Evolutionary conservation across 202 grass and related monocot genomes (phyloP).

Genomic region (Panicum hallii): DNA sequence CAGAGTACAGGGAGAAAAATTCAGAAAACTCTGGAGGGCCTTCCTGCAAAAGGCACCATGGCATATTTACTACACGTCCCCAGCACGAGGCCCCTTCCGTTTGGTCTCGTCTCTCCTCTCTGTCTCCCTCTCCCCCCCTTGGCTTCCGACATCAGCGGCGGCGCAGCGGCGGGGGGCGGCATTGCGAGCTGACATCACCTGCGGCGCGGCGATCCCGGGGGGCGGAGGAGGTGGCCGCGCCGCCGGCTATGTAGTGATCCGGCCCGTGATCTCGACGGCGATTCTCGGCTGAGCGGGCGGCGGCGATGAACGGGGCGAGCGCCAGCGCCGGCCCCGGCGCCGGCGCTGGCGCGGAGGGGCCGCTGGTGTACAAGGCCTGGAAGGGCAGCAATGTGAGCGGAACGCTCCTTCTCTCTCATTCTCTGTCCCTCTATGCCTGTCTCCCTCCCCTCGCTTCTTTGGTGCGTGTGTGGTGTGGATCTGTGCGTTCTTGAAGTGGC

Average conservation of each 20-base stretch:
- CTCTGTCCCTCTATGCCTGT: neutral
- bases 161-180: slow-evolving; percentile 45
- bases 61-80: slow-evolving; percentile 51
- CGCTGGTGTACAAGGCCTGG: slow-evolving; percentile 77
- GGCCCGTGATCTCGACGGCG: slow-evolving; percentile 40
- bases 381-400: slow-evolving; percentile 79
- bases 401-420: neutral
- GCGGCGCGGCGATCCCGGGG: slow-evolving; percentile 2
- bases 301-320: slow-evolving; percentile 49
- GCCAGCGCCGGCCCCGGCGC: slow-evolving; percentile 13
- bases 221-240: neutral
- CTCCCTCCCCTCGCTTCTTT: neutral
- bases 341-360: slow-evolving; percentile 41
- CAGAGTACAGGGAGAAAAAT: neutral
- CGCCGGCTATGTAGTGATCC: slow-evolving; percentile 45
- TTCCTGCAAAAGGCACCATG: neutral
- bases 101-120: slow-evolving; percentile 21
- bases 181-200: slow-evolving; percentile 23
- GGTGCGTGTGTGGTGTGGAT: slow-evolving; percentile 47
- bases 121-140: neutral
- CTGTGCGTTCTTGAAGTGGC: slow-evolving; percentile 35
- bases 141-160: slow-evolving; percentile 50
- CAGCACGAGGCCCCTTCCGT: slow-evolving; percentile 15
- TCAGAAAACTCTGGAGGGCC: neutral
- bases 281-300: slow-evolving; percentile 43